A percentile compares a stretch with the other conserved stretches of the same genome.
Conservation (phyloP, 768 basidiomycete genomes). For the Leucocoprinus leucothites region DNA sequence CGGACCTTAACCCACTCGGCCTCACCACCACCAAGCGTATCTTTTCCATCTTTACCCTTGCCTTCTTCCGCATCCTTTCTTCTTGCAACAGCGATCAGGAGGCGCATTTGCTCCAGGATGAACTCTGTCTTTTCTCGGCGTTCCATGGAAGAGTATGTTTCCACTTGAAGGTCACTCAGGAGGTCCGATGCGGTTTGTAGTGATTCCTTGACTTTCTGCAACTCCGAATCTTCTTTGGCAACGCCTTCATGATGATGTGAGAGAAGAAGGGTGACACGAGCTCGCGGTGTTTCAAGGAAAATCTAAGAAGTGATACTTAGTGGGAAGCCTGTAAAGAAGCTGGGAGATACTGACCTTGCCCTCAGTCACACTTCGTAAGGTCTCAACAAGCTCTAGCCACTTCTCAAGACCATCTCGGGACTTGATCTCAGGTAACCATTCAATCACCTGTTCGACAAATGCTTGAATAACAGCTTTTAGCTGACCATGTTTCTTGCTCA, state of each 20-base stretch:
- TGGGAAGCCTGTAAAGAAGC: not conserved
- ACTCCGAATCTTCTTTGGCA: constrained; percentile 27
- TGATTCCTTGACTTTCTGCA: constrained; percentile 53
- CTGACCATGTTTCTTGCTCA: constrained; percentile 98
- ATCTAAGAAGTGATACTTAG: constrained; percentile 49
- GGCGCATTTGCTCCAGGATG: constrained; percentile 95
- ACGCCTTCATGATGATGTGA: constrained; percentile 80
- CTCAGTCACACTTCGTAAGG: constrained; percentile 88
- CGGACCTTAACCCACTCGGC: constrained; percentile 91
- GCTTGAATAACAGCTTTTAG: constrained; percentile 85
- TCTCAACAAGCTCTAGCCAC: constrained; percentile 89
- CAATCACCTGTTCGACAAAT: constrained; percentile 86
- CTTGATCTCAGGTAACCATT: constrained; percentile 78
- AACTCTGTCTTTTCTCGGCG: constrained; percentile 98
- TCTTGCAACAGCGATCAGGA: constrained; percentile 75
- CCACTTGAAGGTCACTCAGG: constrained; percentile 93
- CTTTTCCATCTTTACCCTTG: constrained; percentile 55
- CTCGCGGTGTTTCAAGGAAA: constrained; percentile 94
- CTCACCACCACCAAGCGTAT: constrained; percentile 66
- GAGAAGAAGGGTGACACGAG: constrained; percentile 87
- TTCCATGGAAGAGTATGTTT: constrained; percentile 99
- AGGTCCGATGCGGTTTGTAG: constrained; percentile 88
- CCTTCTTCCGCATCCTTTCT: constrained; percentile 70
- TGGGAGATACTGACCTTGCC: constrained; percentile 70
- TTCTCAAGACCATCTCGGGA: constrained; percentile 60